Base-by-base conservation (phyloP, 805 yeast species). In the Yamadazyma endophytica region DNA sequence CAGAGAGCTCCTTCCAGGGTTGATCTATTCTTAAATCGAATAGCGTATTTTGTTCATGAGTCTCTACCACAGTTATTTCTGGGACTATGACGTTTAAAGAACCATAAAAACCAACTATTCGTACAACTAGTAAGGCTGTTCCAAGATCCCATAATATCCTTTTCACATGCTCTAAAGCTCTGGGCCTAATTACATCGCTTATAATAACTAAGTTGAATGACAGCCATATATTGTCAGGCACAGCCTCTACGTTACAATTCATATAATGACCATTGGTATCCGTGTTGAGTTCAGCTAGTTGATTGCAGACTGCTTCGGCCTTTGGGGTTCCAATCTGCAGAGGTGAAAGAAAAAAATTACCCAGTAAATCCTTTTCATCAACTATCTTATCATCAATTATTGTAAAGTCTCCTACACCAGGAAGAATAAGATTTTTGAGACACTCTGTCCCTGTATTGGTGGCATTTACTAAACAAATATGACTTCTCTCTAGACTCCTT, bases 391-490 rank as follows among this genome's bases (percentile, higher is more conserved):
- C 54, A 44, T 79, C 46, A 13, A 83, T 57, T 5, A 88, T 64
- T 0, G 83, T 73, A 37, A 82, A 68, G 11, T 65, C 48, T 4
- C 94, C 90, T 23, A 80, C 61, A 0, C 85, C 76, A 0, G 95
- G 89, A 13, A 90, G 62, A 1, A 83, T 75, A 35, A 90, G 60
- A 54, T 88, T 87, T 62, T 90, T 89, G 22, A 82, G 53, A 3
- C 75, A 56, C 53, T 90, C 97, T 3, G 78, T 68, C 1, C 81
- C 76, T 0, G 79, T 63, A 0, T 78, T 47, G 1, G 75, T 63
- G 4, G 77, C 77, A 26, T 76, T 74, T 2, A 87, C 44, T 3
- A 87, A 53, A 33, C 87, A 73, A 3, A 88, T 66, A 33, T 71
- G 77, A 0, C 89, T 63, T 2, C 50, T 46, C 19, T 74, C 74